A percentile compares a stretch with the other conserved stretches of the same genome.
Evolutionary conservation across 495 filamentous ascomycete genomes (phyloP).

Genomic region (Letharia lupina): DNA sequence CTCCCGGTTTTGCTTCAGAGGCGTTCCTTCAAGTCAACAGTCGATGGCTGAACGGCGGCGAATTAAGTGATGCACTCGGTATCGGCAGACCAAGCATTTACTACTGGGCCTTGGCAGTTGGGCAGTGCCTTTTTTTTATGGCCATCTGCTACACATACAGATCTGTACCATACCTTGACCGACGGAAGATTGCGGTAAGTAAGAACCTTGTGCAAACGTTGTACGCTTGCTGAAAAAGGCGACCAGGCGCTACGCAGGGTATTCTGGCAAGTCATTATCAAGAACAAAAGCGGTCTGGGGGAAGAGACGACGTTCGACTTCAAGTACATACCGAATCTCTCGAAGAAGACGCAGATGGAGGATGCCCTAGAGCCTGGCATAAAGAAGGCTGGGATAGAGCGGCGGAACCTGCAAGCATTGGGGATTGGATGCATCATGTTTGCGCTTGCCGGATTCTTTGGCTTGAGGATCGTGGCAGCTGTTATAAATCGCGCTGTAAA

Average conservation of each 20-base stretch:
- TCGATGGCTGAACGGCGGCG: conserved; percentile 44
- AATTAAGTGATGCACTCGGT: conserved; percentile 47
- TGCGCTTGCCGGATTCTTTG: background rate
- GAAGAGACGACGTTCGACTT: conserved; percentile 52
- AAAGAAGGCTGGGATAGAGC: conserved; percentile 4
- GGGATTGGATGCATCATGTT: conserved; percentile 10
- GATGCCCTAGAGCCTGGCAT: background rate
- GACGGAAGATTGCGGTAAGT: conserved; percentile 44
- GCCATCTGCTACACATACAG: conserved; percentile 30
- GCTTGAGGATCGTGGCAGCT: conserved; percentile 1
- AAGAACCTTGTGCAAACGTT: background rate
- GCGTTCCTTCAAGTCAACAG: conserved; percentile 38
- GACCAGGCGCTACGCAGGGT: conserved; percentile 39
- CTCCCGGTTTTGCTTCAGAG: conserved; percentile 47
- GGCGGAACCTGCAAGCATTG: conserved; percentile 18
- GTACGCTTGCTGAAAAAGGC: background rate
- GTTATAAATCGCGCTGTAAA: background rate
- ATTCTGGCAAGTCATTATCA: conserved; percentile 47
- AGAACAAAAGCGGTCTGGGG: conserved; percentile 49
- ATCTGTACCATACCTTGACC: conserved; percentile 49
- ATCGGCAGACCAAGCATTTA: conserved; percentile 42
- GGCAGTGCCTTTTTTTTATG: conserved; percentile 42
- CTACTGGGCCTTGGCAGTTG: conserved; percentile 38
- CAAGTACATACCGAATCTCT: conserved; percentile 52
- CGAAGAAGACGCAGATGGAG: conserved; percentile 18